phyloP scores from a whole-genome alignment of 169 alveolate genomes.

The Cryptosporidium felis region DNA sequence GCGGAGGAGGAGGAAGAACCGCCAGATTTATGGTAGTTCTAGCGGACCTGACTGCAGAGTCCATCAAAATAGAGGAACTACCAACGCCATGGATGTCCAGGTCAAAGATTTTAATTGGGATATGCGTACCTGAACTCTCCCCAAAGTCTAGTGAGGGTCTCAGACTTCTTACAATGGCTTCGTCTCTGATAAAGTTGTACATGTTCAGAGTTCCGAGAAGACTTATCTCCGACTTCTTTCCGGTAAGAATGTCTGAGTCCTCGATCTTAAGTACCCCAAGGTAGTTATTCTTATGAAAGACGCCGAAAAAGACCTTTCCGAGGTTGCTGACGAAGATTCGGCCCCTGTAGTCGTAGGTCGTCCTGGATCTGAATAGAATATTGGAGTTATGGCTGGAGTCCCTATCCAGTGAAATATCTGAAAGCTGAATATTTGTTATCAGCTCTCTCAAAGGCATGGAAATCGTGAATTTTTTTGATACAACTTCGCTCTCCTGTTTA shows the following conservation, averaged over 20 bases:
- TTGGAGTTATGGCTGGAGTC: conserved; percentile 22
- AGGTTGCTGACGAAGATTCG: conserved; percentile 23
- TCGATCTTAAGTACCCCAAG: conserved; percentile 47
- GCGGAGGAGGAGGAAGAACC: conserved; percentile 56
- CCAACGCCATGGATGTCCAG: conserved; percentile 60
- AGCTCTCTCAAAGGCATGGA: conserved; percentile 52
- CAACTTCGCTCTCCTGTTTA: neutral
- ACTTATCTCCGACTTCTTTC: conserved; percentile 23
- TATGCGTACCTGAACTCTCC: conserved; percentile 11
- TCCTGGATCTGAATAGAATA: conserved; percentile 15
- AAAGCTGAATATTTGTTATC: conserved; percentile 43
- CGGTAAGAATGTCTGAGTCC: conserved; percentile 19
- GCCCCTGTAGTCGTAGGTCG: conserved; percentile 47
- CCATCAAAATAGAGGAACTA: conserved; percentile 54
- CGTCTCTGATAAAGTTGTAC: conserved; percentile 51
- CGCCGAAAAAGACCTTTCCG: conserved; percentile 58
- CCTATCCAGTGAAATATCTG: conserved; percentile 36
- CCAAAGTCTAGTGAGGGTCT: conserved; percentile 64
- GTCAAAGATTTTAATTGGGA: conserved; percentile 4
- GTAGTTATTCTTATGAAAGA: conserved; percentile 24
- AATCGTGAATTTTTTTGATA: conserved; percentile 29
- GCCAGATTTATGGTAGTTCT: conserved; percentile 38
- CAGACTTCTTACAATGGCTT: conserved; percentile 1
- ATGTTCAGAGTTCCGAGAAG: conserved; percentile 46
- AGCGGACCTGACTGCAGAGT: conserved; percentile 39